Conservation (phyloP, 768 basidiomycete species). For the Amanita thiersii region DNA sequence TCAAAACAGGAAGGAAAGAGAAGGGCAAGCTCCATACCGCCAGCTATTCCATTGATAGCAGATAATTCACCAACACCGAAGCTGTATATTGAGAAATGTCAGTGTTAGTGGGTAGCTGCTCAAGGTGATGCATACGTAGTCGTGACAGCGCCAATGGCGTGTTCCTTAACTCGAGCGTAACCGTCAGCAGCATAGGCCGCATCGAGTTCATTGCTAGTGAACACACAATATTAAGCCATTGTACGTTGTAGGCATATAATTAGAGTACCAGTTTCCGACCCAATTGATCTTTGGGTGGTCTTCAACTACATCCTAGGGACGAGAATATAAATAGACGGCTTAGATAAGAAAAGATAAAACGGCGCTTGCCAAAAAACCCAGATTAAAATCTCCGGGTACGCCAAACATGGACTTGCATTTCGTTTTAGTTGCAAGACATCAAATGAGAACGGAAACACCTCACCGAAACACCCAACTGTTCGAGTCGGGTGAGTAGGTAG, state of each 20-base stretch:
- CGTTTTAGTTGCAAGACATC: conserved; percentile 1
- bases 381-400: conserved; percentile 83
- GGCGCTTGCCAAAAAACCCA: conserved; percentile 51
- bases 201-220: conserved; percentile 71
- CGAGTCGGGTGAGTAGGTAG: conserved; percentile 56
- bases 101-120: not conserved
- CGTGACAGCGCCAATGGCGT: conserved; percentile 59
- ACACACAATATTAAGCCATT: not conserved
- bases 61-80: conserved; percentile 94
- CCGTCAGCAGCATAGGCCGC: conserved; percentile 91
- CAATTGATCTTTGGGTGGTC: conserved; percentile 71
- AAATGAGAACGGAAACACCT: conserved; percentile 11
- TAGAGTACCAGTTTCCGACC: conserved; percentile 74
- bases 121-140: conserved; percentile 60
- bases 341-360: not conserved
- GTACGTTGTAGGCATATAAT: not conserved
- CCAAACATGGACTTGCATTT: conserved; percentile 64
- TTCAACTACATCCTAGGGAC: conserved; percentile 67
- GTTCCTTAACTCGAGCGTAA: conserved; percentile 81
- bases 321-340: not conserved
- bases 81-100: conserved; percentile 22
- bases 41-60: conserved; percentile 79
- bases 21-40: conserved; percentile 32
- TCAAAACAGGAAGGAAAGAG: not conserved
- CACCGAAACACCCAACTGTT: conserved; percentile 58